Evolutionary conservation across 2,329 filamentous ascomycete genomes (phyloP).

Genomic region (Pestalotiopsis sp.): DNA sequence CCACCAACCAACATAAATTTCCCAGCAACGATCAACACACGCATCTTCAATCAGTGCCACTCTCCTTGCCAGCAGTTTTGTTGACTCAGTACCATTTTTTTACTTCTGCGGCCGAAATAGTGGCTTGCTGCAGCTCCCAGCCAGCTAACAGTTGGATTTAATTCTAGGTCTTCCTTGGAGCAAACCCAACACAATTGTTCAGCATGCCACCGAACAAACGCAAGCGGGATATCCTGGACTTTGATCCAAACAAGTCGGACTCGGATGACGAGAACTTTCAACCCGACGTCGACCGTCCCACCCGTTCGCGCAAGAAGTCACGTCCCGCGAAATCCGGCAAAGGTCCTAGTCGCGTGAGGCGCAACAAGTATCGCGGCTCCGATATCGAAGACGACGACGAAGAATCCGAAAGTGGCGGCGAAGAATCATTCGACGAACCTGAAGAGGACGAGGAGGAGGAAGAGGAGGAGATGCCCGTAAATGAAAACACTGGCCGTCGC

Average conservation of each 20-base stretch:
- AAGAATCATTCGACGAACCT: conserved; percentile 50
- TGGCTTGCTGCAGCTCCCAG: not conserved
- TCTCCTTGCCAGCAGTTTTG: too few species aligned
- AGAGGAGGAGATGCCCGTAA: conserved; percentile 39
- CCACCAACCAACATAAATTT: too few species aligned
- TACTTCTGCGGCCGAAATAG: not conserved
- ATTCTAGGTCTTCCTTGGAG: not conserved
- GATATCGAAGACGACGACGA: conserved; percentile 65
- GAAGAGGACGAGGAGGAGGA: conserved; percentile 35
- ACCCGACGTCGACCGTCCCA: conserved; percentile 44
- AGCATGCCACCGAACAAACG: conserved; percentile 51
- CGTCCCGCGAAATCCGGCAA: conserved; percentile 39
- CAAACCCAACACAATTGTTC: conserved; percentile 8
- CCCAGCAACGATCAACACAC: too few species aligned
- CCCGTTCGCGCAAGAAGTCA: conserved; percentile 39
- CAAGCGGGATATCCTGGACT: conserved; percentile 58
- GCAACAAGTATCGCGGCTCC: conserved; percentile 55
- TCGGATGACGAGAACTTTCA: conserved; percentile 69
- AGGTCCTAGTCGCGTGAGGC: conserved; percentile 24
- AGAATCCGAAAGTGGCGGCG: conserved; percentile 53
- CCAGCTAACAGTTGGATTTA: not conserved
- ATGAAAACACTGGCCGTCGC: conserved; percentile 45
- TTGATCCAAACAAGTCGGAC: conserved; percentile 69
- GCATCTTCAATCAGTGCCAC: too few species aligned
- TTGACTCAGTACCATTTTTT: too few species aligned